These are phyloP conservation scores for Suhomyces terraborum DNA, from an alignment of 1,139 yeast species.

Conservation along the genomic window DNA sequence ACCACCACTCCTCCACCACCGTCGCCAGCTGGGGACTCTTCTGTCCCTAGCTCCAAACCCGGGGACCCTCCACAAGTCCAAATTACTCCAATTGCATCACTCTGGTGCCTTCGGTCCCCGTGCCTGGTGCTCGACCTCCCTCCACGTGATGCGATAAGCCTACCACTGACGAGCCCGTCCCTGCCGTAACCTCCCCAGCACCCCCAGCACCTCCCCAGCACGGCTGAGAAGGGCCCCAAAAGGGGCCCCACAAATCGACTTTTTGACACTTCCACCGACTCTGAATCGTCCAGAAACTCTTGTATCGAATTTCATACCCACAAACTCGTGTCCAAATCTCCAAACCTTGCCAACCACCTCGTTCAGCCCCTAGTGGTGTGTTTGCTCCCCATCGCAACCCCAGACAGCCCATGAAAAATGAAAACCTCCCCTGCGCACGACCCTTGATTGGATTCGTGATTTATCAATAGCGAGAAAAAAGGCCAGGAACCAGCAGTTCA, in stretches of 20 bases:
- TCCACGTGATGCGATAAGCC: neutral
- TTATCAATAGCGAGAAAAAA: conserved; percentile 6
- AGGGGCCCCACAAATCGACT: too few relatives aligned
- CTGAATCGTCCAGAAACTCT: neutral
- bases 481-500: conserved; percentile 1
- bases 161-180: conserved; percentile 3
- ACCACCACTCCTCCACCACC: too few relatives aligned
- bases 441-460: conserved; percentile 5
- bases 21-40: too few relatives aligned
- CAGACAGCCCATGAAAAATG: conserved; percentile 2
- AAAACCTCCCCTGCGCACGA: conserved; percentile 4
- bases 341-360: neutral
- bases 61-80: too few relatives aligned
- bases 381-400: neutral
- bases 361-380: neutral
- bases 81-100: too few relatives aligned
- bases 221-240: too few relatives aligned
- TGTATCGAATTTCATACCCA: neutral
- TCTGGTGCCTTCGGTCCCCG: too few relatives aligned
- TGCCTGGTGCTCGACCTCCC: too few relatives aligned
- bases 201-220: too few relatives aligned
- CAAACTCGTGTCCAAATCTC: neutral
- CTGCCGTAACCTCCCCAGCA: conserved; percentile 3
- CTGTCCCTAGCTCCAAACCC: too few relatives aligned
- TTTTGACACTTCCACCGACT: too few relatives aligned